These are phyloP conservation scores for Ustilago loliicola DNA, from an alignment of 1,284 basidiomycete genomes.

Conservation along the genomic window DNA sequence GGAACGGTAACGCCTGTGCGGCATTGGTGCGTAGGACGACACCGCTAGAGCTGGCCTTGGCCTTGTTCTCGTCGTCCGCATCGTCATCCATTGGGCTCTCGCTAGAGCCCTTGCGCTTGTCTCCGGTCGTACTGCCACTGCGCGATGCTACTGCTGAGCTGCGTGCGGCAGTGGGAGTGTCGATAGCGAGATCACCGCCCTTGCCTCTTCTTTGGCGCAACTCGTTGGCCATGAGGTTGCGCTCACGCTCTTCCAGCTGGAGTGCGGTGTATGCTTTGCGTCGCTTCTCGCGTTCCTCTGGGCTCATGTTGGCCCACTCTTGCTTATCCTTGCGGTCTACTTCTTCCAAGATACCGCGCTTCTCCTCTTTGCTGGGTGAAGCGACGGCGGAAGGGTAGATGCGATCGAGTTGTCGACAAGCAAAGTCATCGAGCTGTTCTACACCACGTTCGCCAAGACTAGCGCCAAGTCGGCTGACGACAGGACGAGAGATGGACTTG, in stretches of 20 bases:
- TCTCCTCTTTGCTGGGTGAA: conserved; percentile 57
- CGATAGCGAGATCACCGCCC: conserved; percentile 30
- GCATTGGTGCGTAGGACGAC: conserved; percentile 60
- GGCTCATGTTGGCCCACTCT: conserved; percentile 59
- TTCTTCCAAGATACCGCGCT: conserved; percentile 52
- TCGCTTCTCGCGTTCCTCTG: conserved; percentile 59
- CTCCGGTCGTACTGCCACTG: conserved; percentile 14
- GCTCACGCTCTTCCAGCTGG: conserved; percentile 59
- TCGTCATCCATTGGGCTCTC: conserved; percentile 31
- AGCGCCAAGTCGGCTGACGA: conserved; percentile 79
- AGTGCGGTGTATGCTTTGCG: conserved; percentile 55
- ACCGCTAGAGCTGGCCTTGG: conserved; percentile 10
- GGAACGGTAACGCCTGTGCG: conserved; percentile 66
- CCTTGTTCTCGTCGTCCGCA: conserved; percentile 29
- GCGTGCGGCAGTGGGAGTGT: conserved; percentile 17
- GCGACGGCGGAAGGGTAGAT: conserved; percentile 65
- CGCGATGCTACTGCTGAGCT: conserved; percentile 17
- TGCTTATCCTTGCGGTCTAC: conserved; percentile 55
- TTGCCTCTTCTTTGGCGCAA: conserved; percentile 54
- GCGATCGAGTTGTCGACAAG: conserved; percentile 84
- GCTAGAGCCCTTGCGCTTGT: conserved; percentile 13
- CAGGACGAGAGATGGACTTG: conserved; percentile 84
- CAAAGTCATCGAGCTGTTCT: conserved; percentile 86
- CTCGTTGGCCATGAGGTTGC: conserved; percentile 57
- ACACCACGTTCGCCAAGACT: conserved; percentile 73